A percentile compares a stretch with the other conserved stretches of the same genome.
Conservation (phyloP, 495 filamentous ascomycete genomes). For the Aspergillus nidulans region DNA sequence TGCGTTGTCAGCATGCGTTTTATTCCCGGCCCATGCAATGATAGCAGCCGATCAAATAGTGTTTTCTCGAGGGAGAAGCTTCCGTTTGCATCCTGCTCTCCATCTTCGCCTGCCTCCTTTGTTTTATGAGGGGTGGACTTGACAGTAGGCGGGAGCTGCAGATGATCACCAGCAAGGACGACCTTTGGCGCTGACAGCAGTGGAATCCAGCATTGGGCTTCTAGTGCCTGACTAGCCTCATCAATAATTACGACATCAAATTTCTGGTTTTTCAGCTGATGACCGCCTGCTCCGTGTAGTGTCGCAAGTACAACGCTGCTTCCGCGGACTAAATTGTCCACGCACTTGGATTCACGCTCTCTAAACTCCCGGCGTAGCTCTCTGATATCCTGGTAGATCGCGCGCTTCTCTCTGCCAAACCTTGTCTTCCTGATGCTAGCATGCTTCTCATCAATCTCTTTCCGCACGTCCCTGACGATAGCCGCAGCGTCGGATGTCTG, state of each 20-base stretch:
- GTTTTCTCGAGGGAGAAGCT: slow-evolving; percentile 71
- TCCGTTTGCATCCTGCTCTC: slow-evolving; percentile 18
- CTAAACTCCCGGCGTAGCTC: slow-evolving; percentile 85
- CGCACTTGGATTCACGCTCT: slow-evolving; percentile 75
- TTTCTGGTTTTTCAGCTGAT: slow-evolving; percentile 69
- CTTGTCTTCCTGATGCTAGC: slow-evolving; percentile 82
- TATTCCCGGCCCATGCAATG: slow-evolving; percentile 73
- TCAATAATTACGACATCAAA: slow-evolving; percentile 97
- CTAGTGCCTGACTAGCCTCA: slow-evolving; percentile 91
- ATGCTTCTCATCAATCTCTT: slow-evolving; percentile 91
- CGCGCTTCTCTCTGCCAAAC: slow-evolving; percentile 71
- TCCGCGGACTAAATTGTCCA: slow-evolving; percentile 64
- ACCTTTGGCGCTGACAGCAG: slow-evolving; percentile 76
- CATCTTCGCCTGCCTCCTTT: slow-evolving; percentile 17
- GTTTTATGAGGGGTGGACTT: slow-evolving; percentile 53
- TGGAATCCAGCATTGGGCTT: slow-evolving; percentile 98
- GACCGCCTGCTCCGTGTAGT: slow-evolving; percentile 85
- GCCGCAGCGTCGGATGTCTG: slow-evolving; percentile 82
- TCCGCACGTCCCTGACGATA: slow-evolving; percentile 87
- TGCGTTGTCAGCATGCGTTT: slow-evolving; percentile 97
- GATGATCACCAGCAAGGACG: slow-evolving; percentile 88
- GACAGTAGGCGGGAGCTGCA: slow-evolving; percentile 92
- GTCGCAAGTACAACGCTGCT: slow-evolving; percentile 90
- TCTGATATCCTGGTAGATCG: slow-evolving; percentile 80
- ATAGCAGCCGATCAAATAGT: slow-evolving; percentile 83